A percentile compares a stretch with the other conserved stretches of the same genome.
phyloP scores from a whole-genome alignment of 2,329 filamentous ascomycete genomes.

The Magnaporthiopsis incrustans region DNA sequence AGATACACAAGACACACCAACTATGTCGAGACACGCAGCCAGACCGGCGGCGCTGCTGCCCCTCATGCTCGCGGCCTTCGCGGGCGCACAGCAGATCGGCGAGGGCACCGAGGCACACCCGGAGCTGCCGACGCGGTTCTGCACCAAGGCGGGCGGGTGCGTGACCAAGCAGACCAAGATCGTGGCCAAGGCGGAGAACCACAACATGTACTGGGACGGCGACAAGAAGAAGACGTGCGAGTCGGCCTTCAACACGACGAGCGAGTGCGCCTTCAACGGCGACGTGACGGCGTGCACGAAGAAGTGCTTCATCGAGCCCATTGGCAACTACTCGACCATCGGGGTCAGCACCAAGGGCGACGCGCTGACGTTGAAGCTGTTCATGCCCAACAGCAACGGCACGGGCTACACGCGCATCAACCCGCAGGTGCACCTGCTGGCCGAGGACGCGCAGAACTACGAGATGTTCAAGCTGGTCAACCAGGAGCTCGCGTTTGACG shows the following conservation, averaged over 20 bases:
- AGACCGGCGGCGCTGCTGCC: constrained; percentile 10
- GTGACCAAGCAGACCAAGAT: constrained; percentile 14
- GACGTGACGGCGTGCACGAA: constrained; percentile 34
- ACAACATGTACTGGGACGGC: constrained; percentile 15
- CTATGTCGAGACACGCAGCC: neutral
- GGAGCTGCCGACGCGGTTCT: constrained; percentile 16
- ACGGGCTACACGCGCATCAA: constrained; percentile 12
- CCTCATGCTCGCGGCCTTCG: constrained; percentile 8
- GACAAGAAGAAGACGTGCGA: constrained; percentile 13
- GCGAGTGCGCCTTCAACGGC: constrained; percentile 28
- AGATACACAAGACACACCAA: neutral
- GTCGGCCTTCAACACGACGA: constrained; percentile 19
- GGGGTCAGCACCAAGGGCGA: constrained; percentile 16
- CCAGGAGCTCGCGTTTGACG: constrained; percentile 54
- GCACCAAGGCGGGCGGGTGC: constrained; percentile 18
- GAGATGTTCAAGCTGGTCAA: constrained; percentile 48
- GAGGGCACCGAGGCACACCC: constrained; percentile 18
- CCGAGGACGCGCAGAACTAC: constrained; percentile 42
- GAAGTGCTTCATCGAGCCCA: constrained; percentile 43
- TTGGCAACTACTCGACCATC: constrained; percentile 30
- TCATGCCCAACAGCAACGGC: constrained; percentile 12
- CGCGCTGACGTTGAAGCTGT: constrained; percentile 18
- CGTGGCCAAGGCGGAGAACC: constrained; percentile 16
- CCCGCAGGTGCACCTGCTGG: constrained; percentile 49
- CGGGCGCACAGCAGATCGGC: constrained; percentile 17